phyloP scores from a whole-genome alignment of 768 basidiomycete species.

The Leucocoprinus leucothites region DNA sequence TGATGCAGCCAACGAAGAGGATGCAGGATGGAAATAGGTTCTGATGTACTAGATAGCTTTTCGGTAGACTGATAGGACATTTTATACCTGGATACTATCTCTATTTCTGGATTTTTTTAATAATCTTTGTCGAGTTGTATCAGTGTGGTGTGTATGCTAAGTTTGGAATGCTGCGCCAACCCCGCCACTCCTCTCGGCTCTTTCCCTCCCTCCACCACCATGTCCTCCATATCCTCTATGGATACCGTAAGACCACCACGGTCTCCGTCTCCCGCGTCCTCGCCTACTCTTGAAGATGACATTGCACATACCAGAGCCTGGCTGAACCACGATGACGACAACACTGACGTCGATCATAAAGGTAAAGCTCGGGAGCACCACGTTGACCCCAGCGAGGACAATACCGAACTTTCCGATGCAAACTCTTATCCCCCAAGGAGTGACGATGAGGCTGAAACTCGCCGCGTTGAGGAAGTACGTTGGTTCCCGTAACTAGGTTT shows the following conservation, averaged over 20 bases:
- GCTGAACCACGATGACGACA: constrained; percentile 20
- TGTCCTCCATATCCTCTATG: constrained; percentile 11
- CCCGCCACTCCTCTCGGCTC: constrained; percentile 1
- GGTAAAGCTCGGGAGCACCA: constrained; percentile 21
- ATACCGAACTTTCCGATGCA: constrained; percentile 15
- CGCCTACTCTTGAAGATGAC: constrained; percentile 40
- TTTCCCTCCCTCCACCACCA: constrained; percentile 3
- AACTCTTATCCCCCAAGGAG: constrained; percentile 61
- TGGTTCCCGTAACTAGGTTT: not conserved
- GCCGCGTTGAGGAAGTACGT: constrained; percentile 67
- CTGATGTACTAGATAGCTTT: constrained; percentile 20
- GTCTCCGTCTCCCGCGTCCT: constrained; percentile 35
- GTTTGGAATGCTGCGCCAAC: constrained; percentile 4
- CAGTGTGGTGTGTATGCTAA: not conserved
- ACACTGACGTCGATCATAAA: constrained; percentile 21
- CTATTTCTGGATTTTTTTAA: not conserved
- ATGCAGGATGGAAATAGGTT: constrained; percentile 34
- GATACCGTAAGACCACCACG: constrained; percentile 21
- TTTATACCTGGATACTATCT: not conserved
- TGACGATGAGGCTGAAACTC: constrained; percentile 66
- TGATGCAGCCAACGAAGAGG: constrained; percentile 34
- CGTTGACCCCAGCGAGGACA: constrained; percentile 16
- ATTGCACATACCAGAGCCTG: constrained; percentile 23
- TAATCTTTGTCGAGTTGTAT: constrained; percentile 1
- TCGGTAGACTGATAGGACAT: constrained; percentile 9